Evolutionary conservation across 345 rosid genomes (phyloP).

Genomic region (Kernera saxatilis): DNA sequence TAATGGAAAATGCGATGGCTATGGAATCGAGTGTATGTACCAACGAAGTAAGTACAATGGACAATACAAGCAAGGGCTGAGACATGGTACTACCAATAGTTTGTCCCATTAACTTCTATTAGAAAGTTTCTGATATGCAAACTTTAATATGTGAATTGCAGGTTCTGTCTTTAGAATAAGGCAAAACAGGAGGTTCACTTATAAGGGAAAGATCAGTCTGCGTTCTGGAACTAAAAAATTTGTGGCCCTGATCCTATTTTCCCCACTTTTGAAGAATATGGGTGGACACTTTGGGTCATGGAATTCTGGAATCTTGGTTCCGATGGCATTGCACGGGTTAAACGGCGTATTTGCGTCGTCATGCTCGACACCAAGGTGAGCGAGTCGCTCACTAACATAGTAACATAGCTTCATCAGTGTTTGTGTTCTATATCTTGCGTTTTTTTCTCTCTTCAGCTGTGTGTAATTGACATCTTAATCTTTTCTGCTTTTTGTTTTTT

Average conservation of each 20-base stretch:
- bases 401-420: too few relatives aligned
- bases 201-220: slow-evolving; percentile 70
- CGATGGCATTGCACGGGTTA: slow-evolving; percentile 90
- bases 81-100: neutral
- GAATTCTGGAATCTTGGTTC: slow-evolving; percentile 92
- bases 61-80: too few relatives aligned
- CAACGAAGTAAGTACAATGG: too few relatives aligned
- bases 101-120: neutral
- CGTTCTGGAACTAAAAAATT: slow-evolving; percentile 78
- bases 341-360: too few relatives aligned
- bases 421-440: too few relatives aligned
- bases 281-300: slow-evolving; percentile 96
- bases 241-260: slow-evolving; percentile 41
- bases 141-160: slow-evolving; percentile 18
- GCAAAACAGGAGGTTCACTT: slow-evolving; percentile 66
- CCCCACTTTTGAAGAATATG: slow-evolving; percentile 61
- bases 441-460: too few relatives aligned
- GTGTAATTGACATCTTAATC: too few relatives aligned
- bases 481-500: too few relatives aligned
- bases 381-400: too few relatives aligned
- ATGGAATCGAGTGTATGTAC: too few relatives aligned
- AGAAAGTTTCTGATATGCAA: neutral
- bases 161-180: slow-evolving; percentile 93
- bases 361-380: too few relatives aligned
- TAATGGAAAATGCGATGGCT: too few relatives aligned